These are phyloP conservation scores for Erodium maritimum DNA, from an alignment of 345 rosid species.

Conservation along the genomic window DNA sequence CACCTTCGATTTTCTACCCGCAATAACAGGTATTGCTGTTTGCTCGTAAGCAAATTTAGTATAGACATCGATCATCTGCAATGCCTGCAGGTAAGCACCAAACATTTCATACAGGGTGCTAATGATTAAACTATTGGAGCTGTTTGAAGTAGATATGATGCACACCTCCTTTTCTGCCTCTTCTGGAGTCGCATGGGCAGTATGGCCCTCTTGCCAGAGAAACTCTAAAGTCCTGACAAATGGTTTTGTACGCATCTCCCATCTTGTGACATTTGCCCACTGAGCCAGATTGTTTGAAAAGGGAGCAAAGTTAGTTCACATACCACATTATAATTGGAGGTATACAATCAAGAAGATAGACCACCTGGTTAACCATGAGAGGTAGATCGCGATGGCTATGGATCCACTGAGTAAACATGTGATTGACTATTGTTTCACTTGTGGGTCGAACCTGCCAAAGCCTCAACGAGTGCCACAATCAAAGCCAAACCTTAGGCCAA, in stretches of 20 bases:
- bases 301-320: neutral
- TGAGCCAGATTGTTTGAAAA: constrained; percentile 10
- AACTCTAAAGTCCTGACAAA: constrained; percentile 93
- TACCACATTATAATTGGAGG: neutral
- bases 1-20: constrained; percentile 75
- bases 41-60: constrained; percentile 86
- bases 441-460: constrained; percentile 97
- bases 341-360: neutral
- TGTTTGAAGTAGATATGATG: constrained; percentile 8
- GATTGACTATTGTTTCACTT: constrained; percentile 92
- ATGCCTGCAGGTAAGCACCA: constrained; percentile 48
- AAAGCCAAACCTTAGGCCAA: constrained; percentile 55
- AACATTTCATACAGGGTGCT: constrained; percentile 14
- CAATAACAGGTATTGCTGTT: constrained; percentile 88
- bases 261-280: constrained; percentile 98
- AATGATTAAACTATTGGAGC: neutral
- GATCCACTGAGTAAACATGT: constrained; percentile 96
- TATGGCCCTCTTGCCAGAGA: constrained; percentile 97
- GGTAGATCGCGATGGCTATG: constrained; percentile 94
- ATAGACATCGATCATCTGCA: constrained; percentile 80
- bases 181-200: constrained; percentile 77
- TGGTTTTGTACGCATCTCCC: constrained; percentile 94
- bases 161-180: constrained; percentile 92
- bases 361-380: constrained; percentile 86
- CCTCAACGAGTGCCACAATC: constrained; percentile 67